These are phyloP conservation scores for Glycyrrhiza uralensis DNA, from an alignment of 306 rosid genomes.

Conservation along the genomic window DNA sequence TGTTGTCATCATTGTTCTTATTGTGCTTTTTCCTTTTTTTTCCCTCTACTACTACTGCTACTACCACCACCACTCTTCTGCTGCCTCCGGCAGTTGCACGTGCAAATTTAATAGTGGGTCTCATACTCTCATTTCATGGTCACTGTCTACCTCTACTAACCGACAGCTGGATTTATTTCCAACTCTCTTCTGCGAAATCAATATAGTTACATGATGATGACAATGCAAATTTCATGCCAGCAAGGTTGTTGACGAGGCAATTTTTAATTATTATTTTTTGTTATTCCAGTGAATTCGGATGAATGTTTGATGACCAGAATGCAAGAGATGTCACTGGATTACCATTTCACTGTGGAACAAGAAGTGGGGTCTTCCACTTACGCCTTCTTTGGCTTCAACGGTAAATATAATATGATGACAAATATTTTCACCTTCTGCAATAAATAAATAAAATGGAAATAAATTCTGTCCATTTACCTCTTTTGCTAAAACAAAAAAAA, in stretches of 20 bases:
- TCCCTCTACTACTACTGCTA: conserved; percentile 2
- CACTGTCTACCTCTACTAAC: conserved; percentile 45
- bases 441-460: no score
- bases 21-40: neutral
- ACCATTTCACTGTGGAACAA: conserved; percentile 93
- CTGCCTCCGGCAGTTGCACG: conserved; percentile 50
- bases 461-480: neutral
- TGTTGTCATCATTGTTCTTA: conserved; percentile 36
- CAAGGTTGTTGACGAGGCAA: conserved; percentile 19
- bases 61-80: no score
- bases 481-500: neutral
- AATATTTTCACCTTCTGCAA: neutral
- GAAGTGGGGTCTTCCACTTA: conserved; percentile 95
- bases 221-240: conserved; percentile 10
- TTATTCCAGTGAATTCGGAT: conserved; percentile 64
- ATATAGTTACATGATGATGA: conserved; percentile 1
- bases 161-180: conserved; percentile 37
- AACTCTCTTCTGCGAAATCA: conserved; percentile 21
- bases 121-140: conserved; percentile 48
- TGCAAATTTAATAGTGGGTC: conserved; percentile 64
- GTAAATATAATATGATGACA: conserved; percentile 41
- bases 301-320: conserved; percentile 95
- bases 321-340: conserved; percentile 97
- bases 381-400: conserved; percentile 92
- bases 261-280: neutral